These are phyloP conservation scores for Beauveria australis DNA, from an alignment of 2,329 filamentous ascomycete genomes.

Conservation along the genomic window DNA sequence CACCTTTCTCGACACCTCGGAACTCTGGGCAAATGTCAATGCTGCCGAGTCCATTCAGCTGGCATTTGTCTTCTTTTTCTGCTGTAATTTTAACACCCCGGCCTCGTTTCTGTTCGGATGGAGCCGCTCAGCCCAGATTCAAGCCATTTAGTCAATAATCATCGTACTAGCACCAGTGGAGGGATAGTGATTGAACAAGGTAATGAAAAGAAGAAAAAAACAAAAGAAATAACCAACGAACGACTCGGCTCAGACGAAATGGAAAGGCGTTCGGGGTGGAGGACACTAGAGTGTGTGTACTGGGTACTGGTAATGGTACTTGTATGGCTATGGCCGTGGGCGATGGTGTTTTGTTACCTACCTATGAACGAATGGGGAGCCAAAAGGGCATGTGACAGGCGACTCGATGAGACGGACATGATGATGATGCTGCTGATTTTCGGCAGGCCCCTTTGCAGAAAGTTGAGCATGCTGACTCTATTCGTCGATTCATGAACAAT, in stretches of 20 bases:
- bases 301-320: no score
- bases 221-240: no score
- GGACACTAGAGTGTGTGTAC: no score
- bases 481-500: not conserved
- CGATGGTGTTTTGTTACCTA: no score
- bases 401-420: not conserved
- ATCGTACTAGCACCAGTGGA: not conserved
- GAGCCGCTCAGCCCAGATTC: not conserved
- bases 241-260: no score
- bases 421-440: not conserved
- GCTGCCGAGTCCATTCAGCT: not conserved
- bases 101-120: not conserved
- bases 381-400: no score
- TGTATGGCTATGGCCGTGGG: no score
- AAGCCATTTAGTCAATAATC: not conserved
- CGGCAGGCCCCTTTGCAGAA: not conserved
- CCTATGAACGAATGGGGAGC: no score
- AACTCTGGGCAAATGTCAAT: not conserved
- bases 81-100: not conserved
- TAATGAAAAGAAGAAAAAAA: no score
- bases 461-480: no score
- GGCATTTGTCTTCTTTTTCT: not conserved
- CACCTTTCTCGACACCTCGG: no score
- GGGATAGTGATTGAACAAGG: not conserved
- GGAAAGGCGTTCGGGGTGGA: no score